Base-by-base conservation (phyloP, 1,284 basidiomycete genomes). In the Athelia sp. region DNA sequence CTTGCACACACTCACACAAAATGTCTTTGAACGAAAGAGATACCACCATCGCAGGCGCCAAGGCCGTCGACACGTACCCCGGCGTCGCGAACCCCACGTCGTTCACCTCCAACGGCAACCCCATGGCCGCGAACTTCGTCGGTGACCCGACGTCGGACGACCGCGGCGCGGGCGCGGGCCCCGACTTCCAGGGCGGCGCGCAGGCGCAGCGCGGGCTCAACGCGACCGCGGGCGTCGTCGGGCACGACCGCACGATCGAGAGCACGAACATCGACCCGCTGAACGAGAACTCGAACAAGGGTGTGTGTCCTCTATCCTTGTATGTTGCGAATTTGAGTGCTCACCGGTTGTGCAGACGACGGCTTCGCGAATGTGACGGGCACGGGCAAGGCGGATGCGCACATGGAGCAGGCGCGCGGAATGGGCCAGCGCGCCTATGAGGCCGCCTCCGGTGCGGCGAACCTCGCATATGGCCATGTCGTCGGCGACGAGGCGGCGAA, bases 231-330 rank as follows among this genome's bases (percentile, higher is more conserved):
- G 74, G 74, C 31, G 74, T 76, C 43, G 62, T 75, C 45, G n/a
- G n/a, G n/a, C 72, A 68, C 17, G 69, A 70, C 11, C 75, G 77
- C 15, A 76, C 79, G 55, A 77, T 81, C 55, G 76, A 81, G 60
- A 60, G 67, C 23, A 63, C 74, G 14, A 67, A 78, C 52, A 76
- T 79, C 48, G 75, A 75, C 50, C 78, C 76, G n/a, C 59, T 79
- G 52, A 70, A 70, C 53, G 69, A 76, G 49, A 67, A 69, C 51
- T 71, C 71, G 4, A 72, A 70, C 54, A 69, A 72, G 57, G 69
- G 71, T 71, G 14, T 17, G 60, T 54, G 4, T 18, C 11, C 38
- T 35, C 22, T 34, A 15, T 6, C 1, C 14, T 31, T 43, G 3
- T 36, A 19, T 26, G 26, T 19, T 50, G 31, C 14, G 43, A 26